phyloP scores from a whole-genome alignment of 176 grass and related monocot species.

The Tillandsia fasciculata region DNA sequence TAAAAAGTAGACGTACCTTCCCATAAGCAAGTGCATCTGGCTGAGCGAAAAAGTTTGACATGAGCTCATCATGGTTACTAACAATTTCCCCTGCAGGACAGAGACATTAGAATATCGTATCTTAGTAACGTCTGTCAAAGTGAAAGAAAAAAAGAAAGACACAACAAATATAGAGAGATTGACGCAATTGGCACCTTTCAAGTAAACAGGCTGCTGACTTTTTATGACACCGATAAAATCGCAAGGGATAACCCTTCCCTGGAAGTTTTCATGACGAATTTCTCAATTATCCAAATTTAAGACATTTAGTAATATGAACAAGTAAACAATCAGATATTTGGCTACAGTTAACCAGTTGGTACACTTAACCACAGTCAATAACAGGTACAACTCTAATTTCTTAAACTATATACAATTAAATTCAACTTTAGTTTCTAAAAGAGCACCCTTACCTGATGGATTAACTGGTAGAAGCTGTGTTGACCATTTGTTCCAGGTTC shows the following conservation, averaged over 20 bases:
- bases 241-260: slow-evolving; percentile 97
- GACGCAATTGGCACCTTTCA: slow-evolving; percentile 35
- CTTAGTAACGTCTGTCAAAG: neutral
- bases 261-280: slow-evolving; percentile 19
- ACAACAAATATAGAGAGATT: neutral
- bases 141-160: neutral
- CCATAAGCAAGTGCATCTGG: slow-evolving; percentile 99
- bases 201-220: slow-evolving; percentile 90
- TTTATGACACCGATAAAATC: slow-evolving; percentile 83
- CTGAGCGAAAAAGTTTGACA: slow-evolving; percentile 99
- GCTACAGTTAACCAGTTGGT: neutral
- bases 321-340: neutral
- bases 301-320: neutral
- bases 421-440: neutral
- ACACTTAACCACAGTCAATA: neutral
- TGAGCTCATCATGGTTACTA: slow-evolving; percentile 92
- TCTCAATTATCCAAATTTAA: neutral
- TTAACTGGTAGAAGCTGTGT: slow-evolving; percentile 99
- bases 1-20: slow-evolving; percentile 46
- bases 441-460: slow-evolving; percentile 69
- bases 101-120: slow-evolving; percentile 13
- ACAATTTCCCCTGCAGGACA: slow-evolving; percentile 65
- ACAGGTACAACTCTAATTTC: neutral
- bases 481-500: slow-evolving; percentile 99
- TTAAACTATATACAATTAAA: neutral